A percentile compares a stretch with the other conserved stretches of the same genome.
These are phyloP conservation scores for Rubia yunnanensis DNA, from an alignment of 257 asterid species.

Conservation along the genomic window DNA sequence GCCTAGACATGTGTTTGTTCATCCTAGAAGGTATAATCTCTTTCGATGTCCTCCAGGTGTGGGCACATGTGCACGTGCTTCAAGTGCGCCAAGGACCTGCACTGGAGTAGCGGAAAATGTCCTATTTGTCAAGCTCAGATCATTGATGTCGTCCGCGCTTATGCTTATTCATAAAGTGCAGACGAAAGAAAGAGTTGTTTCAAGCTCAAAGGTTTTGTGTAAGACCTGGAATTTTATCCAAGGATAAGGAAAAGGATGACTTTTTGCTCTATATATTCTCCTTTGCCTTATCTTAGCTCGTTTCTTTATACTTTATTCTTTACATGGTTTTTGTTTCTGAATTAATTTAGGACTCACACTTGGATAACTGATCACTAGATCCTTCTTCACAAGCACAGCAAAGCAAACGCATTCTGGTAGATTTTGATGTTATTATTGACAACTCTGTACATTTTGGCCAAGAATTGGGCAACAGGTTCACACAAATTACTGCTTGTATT, in stretches of 20 bases:
- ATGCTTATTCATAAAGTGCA: conserved; percentile 28
- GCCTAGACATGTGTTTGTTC: neutral
- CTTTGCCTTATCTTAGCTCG: neutral
- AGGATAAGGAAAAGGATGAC: conserved; percentile 13
- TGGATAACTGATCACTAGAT: conserved; percentile 3
- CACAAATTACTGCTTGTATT: neutral
- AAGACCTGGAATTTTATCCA: conserved; percentile 6
- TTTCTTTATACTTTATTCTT: neutral
- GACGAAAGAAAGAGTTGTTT: conserved; percentile 19
- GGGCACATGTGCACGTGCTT: conserved; percentile 95
- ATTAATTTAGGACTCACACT: conserved; percentile 1
- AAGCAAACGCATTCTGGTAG: conserved; percentile 3
- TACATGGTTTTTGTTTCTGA: neutral
- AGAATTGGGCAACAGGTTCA: neutral
- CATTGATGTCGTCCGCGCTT: conserved; percentile 52
- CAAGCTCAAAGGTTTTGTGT: conserved; percentile 14
- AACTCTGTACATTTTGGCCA: neutral
- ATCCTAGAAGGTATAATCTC: neutral
- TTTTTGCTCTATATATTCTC: conserved; percentile 1
- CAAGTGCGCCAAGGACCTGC: conserved; percentile 70
- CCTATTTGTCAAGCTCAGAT: conserved; percentile 76
- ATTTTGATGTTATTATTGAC: neutral
- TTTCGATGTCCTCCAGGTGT: conserved; percentile 37
- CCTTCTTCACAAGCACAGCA: neutral
- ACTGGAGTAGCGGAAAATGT: conserved; percentile 56